These are phyloP conservation scores for Leptographium flavum DNA, from an alignment of 2,329 filamentous ascomycete genomes.

Conservation along the genomic window DNA sequence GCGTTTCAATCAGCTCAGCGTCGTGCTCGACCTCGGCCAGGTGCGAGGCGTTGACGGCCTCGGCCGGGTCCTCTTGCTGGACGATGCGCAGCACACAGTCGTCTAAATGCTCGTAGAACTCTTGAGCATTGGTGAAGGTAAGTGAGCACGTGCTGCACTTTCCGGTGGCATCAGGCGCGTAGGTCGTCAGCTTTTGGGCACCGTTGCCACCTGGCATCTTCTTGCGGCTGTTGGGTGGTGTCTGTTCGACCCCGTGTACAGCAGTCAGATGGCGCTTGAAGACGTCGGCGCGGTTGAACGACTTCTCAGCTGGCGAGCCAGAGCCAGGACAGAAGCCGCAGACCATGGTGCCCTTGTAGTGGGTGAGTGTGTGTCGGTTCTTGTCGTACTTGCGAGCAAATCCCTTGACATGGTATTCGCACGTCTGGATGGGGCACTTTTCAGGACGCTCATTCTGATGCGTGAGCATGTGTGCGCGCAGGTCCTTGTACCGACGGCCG, in stretches of 20 bases:
- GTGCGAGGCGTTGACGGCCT: constrained; percentile 53
- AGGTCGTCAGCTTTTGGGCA: constrained; percentile 53
- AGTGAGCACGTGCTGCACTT: constrained; percentile 91
- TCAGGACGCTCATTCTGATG: constrained; percentile 83
- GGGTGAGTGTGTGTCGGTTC: constrained; percentile 83
- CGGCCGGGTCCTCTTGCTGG: constrained; percentile 55
- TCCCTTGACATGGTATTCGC: constrained; percentile 83
- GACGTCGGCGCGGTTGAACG: constrained; percentile 87
- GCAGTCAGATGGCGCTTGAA: constrained; percentile 90
- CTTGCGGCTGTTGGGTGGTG: constrained; percentile 80
- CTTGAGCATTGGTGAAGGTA: constrained; percentile 84
- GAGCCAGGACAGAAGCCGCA: constrained; percentile 88
- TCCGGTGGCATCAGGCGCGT: constrained; percentile 67
- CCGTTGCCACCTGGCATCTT: constrained; percentile 30
- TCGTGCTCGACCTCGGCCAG: constrained; percentile 53
- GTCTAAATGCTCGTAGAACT: constrained; percentile 96
- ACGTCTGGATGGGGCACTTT: constrained; percentile 85
- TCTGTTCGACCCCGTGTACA: constrained; percentile 86
- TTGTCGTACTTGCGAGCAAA: constrained; percentile 95
- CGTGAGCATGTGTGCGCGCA: constrained; percentile 89
- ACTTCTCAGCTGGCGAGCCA: constrained; percentile 81
- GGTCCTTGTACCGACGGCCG: constrained; percentile 74
- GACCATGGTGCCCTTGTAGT: constrained; percentile 96
- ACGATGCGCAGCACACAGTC: constrained; percentile 60
- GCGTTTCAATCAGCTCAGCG: constrained; percentile 43